phyloP scores from a whole-genome alignment of 1,139 yeast genomes.

The Candida pseudoviswanathii region DNA sequence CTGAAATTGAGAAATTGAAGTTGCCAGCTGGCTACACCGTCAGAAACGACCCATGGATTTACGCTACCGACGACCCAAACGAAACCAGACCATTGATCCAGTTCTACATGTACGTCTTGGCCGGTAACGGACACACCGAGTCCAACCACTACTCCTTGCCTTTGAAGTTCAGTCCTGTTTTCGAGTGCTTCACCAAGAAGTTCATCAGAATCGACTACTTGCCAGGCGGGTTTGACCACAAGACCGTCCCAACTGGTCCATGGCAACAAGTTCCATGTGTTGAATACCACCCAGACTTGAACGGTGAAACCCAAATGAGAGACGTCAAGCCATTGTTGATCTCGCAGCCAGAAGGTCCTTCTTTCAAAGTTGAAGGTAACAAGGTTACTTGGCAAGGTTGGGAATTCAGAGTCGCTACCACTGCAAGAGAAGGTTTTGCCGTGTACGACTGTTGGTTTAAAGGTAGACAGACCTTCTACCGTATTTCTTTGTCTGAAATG shows the following conservation, averaged over 20 bases:
- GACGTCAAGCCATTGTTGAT: slow-evolving; percentile 78
- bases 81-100: slow-evolving; percentile 67
- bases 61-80: slow-evolving; percentile 71
- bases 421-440: slow-evolving; percentile 84
- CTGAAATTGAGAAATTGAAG: slow-evolving; percentile 65
- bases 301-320: slow-evolving; percentile 53
- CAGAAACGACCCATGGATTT: slow-evolving; percentile 85
- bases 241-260: slow-evolving; percentile 58
- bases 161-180: slow-evolving; percentile 79
- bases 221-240: slow-evolving; percentile 72
- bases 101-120: slow-evolving; percentile 77
- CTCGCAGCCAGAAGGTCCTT: slow-evolving; percentile 85
- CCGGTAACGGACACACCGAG: slow-evolving; percentile 69
- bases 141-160: slow-evolving; percentile 87
- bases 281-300: slow-evolving; percentile 76
- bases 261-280: slow-evolving; percentile 64
- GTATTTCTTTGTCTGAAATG: slow-evolving; percentile 83
- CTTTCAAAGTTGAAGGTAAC: slow-evolving; percentile 64
- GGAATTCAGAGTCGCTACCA: slow-evolving; percentile 78
- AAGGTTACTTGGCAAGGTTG: slow-evolving; percentile 87
- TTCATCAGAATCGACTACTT: slow-evolving; percentile 78
- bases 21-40: slow-evolving; percentile 59
- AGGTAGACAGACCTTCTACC: slow-evolving; percentile 79
- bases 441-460: slow-evolving; percentile 76
- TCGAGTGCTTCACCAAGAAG: slow-evolving; percentile 64